These are phyloP conservation scores for Lineolata rhizophorae DNA, from an alignment of 495 filamentous ascomycete species.

Conservation along the genomic window DNA sequence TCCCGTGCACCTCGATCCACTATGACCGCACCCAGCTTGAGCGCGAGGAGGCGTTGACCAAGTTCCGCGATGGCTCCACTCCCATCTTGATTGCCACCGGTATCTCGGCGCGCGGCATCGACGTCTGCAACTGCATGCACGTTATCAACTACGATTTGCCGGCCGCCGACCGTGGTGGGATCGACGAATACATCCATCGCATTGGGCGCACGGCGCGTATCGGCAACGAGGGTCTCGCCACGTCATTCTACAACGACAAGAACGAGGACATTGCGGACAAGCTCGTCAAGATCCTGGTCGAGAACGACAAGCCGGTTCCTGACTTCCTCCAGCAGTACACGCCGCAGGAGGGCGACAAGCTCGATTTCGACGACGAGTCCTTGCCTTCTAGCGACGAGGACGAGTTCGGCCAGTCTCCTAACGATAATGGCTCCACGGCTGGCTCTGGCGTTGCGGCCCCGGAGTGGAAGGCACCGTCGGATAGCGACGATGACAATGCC, in stretches of 20 bases:
- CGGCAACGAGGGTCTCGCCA: conserved; percentile 66
- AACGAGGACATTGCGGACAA: conserved; percentile 47
- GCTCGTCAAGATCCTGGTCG: conserved; percentile 57
- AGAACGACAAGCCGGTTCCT: conserved; percentile 54
- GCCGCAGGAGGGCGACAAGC: conserved; percentile 23
- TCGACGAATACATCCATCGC: conserved; percentile 81
- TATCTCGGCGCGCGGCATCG: conserved; percentile 72
- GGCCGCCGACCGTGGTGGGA: conserved; percentile 46
- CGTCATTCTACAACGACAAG: conserved; percentile 62
- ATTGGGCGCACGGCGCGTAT: conserved; percentile 94
- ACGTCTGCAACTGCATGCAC: conserved; percentile 67
- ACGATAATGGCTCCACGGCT: no score
- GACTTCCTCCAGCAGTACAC: conserved; percentile 51
- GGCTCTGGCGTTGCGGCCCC: no score
- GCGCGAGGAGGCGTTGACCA: conserved; percentile 75
- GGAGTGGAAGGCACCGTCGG: no score
- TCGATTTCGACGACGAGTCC: conserved; percentile 1
- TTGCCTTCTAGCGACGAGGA: no score
- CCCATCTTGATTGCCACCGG: conserved; percentile 75
- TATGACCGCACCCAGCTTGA: conserved; percentile 71
- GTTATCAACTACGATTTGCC: conserved; percentile 90
- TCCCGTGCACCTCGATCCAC: conserved; percentile 77
- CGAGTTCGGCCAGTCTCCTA: no score
- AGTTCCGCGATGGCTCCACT: conserved; percentile 48
- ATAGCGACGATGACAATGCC: no score